Base-by-base conservation (phyloP, 208 protist genomes). In the Perkinsela sp. region DNA sequence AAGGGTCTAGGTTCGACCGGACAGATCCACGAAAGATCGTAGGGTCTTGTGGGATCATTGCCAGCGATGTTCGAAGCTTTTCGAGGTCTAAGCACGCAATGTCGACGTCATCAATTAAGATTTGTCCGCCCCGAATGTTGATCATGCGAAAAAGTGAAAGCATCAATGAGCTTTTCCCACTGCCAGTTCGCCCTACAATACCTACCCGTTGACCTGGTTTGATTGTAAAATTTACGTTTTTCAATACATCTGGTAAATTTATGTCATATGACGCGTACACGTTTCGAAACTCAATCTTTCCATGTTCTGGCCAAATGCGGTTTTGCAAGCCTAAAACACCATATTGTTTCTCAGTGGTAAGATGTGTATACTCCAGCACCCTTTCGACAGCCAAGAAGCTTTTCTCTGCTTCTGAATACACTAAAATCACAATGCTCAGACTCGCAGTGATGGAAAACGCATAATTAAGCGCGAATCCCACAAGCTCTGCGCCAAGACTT, bases 31-130 rank as follows among this genome's bases (percentile, higher is more conserved):
- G 73, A 68, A 98, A 90, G 30, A 98, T 76, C 29, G 96, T 73
- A 30, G 94, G 93, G 71, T 97, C 92, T 83, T 99, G 96, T 28
- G 96, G 95, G 71, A 99, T 96, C 48, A 99, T 96, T 57, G 89
- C 72, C 30, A 98, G 83, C 66, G 79, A 80, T n/a, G 73, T 78
- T 30, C 96, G 83, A 29, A 98, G 77, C 66, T 84, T 75, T 1
- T 85, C 72, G 32, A 97, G 83, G 0, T 82, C 80, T 6, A 97
- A 72, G n/a, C 68, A 31, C 0, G 73, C 67, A 28, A 88, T 84
- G 77, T 97, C 85, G 69, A 93, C 71, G 28, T 89, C 93, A 71
- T 94, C 87, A 69, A 98, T 85, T 28, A 73, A 80, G 22, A 91
- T 80, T 66, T 68, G 72, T n/a, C 78, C 81, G 29, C 78, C 79